phyloP scores from a whole-genome alignment of 768 basidiomycete species.

The Russula lepida region DNA sequence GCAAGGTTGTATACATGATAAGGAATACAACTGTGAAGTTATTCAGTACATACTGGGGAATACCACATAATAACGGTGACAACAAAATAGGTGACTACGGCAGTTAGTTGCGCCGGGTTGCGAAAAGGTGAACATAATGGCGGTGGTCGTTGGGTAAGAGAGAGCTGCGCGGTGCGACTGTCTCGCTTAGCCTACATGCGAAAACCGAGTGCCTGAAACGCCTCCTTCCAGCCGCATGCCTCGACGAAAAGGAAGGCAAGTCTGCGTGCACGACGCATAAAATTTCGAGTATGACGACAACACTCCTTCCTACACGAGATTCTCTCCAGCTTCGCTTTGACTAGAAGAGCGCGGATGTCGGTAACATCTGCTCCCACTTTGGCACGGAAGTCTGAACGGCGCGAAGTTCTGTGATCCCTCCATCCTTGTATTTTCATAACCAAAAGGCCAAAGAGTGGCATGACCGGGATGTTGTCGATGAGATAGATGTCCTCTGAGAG shows the following conservation, averaged over 20 bases:
- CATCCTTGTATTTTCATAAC: slow-evolving; percentile 7
- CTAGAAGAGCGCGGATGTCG: not conserved
- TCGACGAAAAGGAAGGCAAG: not conserved
- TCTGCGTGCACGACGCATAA: not conserved
- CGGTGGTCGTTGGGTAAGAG: too few species aligned
- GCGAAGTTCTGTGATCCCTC: not conserved
- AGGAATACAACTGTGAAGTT: too few species aligned
- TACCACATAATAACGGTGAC: not conserved
- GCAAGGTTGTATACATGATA: too few species aligned
- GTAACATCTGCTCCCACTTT: not conserved
- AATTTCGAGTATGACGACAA: not conserved
- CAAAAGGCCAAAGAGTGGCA: slow-evolving; percentile 4
- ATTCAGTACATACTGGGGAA: not conserved
- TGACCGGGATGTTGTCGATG: not conserved
- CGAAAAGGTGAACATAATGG: not conserved
- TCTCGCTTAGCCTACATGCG: not conserved
- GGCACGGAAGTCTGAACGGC: not conserved
- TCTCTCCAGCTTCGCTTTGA: not conserved
- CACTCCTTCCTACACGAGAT: not conserved
- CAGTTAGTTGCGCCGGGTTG: not conserved
- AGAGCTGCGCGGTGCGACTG: not conserved
- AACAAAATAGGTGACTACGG: not conserved
- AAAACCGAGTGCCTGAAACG: not conserved
- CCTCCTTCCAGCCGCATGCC: not conserved
- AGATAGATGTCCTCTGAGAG: not conserved